Evolutionary conservation across 768 basidiomycete species (phyloP).

Genomic region (Asterophora lycoperdoides): DNA sequence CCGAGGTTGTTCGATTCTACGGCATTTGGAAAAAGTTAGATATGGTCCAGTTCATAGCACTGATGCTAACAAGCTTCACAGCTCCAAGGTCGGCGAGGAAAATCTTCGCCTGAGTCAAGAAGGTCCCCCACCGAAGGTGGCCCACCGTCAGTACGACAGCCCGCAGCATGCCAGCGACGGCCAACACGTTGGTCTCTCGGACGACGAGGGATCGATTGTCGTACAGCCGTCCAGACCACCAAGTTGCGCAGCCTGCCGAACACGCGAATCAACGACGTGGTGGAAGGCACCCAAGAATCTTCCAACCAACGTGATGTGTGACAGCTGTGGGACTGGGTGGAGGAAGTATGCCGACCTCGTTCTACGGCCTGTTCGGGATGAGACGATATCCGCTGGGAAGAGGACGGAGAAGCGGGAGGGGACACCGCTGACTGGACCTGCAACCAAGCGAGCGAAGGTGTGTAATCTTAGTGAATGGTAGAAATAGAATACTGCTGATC

Average conservation of each 20-base stretch:
- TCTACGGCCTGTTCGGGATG: slow-evolving; percentile 68
- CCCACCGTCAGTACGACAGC: slow-evolving; percentile 33
- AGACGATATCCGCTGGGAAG: slow-evolving; percentile 50
- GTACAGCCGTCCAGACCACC: slow-evolving; percentile 49
- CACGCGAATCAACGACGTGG: slow-evolving; percentile 75
- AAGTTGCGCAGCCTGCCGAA: slow-evolving; percentile 81
- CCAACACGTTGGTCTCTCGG: slow-evolving; percentile 48
- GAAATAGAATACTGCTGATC: background rate
- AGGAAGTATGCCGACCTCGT: slow-evolving; percentile 91
- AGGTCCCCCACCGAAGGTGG: slow-evolving; percentile 33
- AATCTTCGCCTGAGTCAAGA: slow-evolving; percentile 45
- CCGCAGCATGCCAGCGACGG: slow-evolving; percentile 37
- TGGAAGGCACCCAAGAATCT: slow-evolving; percentile 92
- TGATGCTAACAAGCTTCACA: slow-evolving; percentile 25
- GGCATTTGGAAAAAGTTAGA: slow-evolving; percentile 80
- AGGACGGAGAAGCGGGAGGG: slow-evolving; percentile 63
- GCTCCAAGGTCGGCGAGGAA: slow-evolving; percentile 66
- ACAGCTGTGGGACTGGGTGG: slow-evolving; percentile 83
- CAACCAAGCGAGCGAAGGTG: slow-evolving; percentile 44
- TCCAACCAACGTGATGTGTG: slow-evolving; percentile 74
- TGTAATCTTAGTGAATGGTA: slow-evolving; percentile 8
- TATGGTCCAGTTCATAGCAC: background rate
- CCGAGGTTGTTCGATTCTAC: slow-evolving; percentile 81
- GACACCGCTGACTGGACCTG: slow-evolving; percentile 42
- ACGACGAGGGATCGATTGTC: slow-evolving; percentile 78